A percentile compares a stretch with the other conserved stretches of the same genome.
phyloP scores from a whole-genome alignment of 768 basidiomycete species.

The Pleurotus tuber-regium region DNA sequence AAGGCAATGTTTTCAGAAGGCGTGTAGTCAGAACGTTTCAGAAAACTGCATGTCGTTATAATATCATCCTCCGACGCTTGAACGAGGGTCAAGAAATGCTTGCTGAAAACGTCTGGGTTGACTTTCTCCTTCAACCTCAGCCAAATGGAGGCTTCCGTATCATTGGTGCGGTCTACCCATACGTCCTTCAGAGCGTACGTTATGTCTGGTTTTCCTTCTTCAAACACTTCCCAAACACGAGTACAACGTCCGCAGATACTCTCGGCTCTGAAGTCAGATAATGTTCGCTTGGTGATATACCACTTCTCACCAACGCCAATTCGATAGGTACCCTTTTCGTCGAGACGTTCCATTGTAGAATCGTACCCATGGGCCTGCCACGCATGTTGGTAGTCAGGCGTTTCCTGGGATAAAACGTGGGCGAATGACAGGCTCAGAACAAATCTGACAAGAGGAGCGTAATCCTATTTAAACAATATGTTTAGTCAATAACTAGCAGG shows the following conservation, averaged over 20 bases:
- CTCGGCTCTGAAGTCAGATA: slow-evolving; percentile 7
- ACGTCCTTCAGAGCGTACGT: not conserved
- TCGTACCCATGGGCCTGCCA: slow-evolving; percentile 14
- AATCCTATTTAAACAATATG: not conserved
- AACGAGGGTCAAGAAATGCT: not conserved
- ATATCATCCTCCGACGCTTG: not conserved
- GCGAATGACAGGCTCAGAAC: slow-evolving; percentile 12
- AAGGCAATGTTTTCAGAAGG: not conserved
- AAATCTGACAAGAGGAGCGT: not conserved
- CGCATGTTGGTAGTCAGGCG: not conserved
- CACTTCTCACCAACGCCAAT: slow-evolving; percentile 4
- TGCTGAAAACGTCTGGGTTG: not conserved
- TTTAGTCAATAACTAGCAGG: slow-evolving; percentile 12
- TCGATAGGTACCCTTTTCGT: slow-evolving; percentile 4
- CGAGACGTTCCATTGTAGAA: slow-evolving; percentile 7
- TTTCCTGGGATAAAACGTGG: not conserved
- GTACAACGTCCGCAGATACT: slow-evolving; percentile 9
- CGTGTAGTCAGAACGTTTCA: not conserved
- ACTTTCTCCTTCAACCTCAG: not conserved
- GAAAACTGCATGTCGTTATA: not conserved
- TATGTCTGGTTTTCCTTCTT: not conserved
- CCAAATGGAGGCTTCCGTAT: not conserved
- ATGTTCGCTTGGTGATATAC: not conserved
- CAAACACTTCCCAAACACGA: slow-evolving; percentile 12
- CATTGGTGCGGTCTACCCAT: not conserved